Evolutionary conservation across 1,284 basidiomycete species (phyloP), one percentile per base, ranked within the genome.

Genomic region (Paramarasmius palmivorus): DNA sequence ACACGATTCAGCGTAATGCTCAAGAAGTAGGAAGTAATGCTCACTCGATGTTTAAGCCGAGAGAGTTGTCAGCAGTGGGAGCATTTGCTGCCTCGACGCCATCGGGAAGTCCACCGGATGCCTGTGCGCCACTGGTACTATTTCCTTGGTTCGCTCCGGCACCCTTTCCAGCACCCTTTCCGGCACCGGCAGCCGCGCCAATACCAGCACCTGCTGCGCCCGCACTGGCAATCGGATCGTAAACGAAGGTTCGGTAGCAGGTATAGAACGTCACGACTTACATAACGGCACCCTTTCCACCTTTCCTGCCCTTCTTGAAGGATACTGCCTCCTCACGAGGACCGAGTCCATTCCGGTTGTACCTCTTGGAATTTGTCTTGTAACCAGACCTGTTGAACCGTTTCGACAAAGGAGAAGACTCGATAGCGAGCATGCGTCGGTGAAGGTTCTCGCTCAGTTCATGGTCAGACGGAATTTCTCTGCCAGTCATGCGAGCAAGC

Each of bases 11-110:
- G 38, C 20, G 8, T 23, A 20, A 44, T 19, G 12, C 7, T n/a
- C 26, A 20, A 15, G 17, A 14, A 57, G 37, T 36, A 5, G 41
- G 17, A 4, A 15, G 46, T 7, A 53, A 19, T n/a, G 63, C 76
- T 50, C 58, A 86, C 81, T 92, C 84, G 53, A 92, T 92, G 61
- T 83, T 77, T 44, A 94, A 76, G 2, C 86, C 91, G 39, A 92
- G 74, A 32, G 88, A 82, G 68, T 89, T 75, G 54, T 65, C 67
- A 6, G 76, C 68, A 14, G 81, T 77, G 6, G 87, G 83, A 4
- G 65, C 40, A 52, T 77, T 75, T 6, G 88, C 83, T 8, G 58
- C 35, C 14, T 84, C 81, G 35, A 91, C 68, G 45, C 68, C 65
- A 37, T 74, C 73, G 53, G 55, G 12, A 52, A 26, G 26, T 50